phyloP scores from a whole-genome alignment of 2,329 filamentous ascomycete species.

The Phialemoniopsis sp. region DNA sequence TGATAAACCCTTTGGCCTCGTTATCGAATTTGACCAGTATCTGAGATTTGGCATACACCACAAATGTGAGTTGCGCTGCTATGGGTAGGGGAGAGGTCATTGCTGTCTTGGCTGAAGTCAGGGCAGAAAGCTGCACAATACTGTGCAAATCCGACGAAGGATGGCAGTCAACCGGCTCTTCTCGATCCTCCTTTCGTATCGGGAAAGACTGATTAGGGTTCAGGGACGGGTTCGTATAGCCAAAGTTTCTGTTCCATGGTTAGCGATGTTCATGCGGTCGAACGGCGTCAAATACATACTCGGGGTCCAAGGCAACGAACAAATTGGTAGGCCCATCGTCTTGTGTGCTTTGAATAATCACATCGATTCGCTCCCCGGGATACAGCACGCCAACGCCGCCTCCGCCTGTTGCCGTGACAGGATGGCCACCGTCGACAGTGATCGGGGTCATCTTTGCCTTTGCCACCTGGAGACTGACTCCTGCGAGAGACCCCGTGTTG shows the following conservation, averaged over 20 bases:
- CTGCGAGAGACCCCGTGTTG: too few relatives aligned
- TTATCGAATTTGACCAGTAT: slow-evolving; percentile 7
- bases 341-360: neutral
- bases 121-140: neutral
- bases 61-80: neutral
- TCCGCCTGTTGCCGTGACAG: too few relatives aligned
- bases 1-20: slow-evolving; percentile 10
- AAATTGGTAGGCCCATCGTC: neutral
- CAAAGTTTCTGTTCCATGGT: neutral
- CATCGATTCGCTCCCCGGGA: slow-evolving; percentile 6
- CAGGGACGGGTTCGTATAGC: neutral
- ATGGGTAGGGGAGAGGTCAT: neutral
- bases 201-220: neutral
- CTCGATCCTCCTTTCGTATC: neutral
- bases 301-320: neutral
- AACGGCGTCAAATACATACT: neutral
- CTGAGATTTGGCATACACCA: slow-evolving; percentile 10
- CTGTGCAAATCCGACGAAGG: neutral
- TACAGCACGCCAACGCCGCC: slow-evolving; percentile 3
- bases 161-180: too few relatives aligned
- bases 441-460: too few relatives aligned
- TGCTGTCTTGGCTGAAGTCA: neutral
- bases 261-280: too few relatives aligned
- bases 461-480: too few relatives aligned
- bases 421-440: too few relatives aligned